Evolutionary conservation across 1,284 basidiomycete species (phyloP).

Genomic region (Trichosporon inkin): DNA sequence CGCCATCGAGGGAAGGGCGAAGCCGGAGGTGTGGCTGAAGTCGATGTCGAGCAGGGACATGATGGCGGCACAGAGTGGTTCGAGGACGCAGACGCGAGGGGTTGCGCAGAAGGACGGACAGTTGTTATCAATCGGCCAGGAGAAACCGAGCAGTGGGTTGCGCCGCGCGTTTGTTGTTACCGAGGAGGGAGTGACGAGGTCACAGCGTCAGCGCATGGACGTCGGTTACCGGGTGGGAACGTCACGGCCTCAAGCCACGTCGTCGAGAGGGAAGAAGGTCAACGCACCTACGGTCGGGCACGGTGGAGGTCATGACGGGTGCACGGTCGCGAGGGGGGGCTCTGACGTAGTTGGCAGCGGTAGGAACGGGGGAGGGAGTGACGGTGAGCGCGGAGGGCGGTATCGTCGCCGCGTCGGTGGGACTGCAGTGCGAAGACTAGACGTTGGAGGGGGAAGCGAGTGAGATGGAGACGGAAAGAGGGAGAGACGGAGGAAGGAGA

Average conservation of each 20-base stretch:
- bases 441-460: too few species aligned
- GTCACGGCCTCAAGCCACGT: conserved; percentile 8
- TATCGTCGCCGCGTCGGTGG: too few species aligned
- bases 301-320: conserved; percentile 1
- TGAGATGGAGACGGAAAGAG: too few species aligned
- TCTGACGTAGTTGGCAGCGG: background rate
- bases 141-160: background rate
- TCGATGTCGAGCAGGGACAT: background rate
- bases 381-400: conserved; percentile 60
- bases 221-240: background rate
- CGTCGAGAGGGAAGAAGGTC: background rate
- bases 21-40: conserved; percentile 2
- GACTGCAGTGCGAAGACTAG: too few species aligned
- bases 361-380: conserved; percentile 70
- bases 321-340: background rate
- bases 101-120: background rate
- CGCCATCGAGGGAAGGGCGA: conserved; percentile 20
- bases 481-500: too few species aligned
- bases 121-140: background rate
- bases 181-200: background rate
- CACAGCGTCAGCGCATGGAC: conserved; percentile 3
- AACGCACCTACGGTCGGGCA: conserved; percentile 6
- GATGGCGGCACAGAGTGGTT: background rate
- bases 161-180: background rate
- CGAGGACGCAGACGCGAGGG: background rate